Conservation (phyloP, 2,329 filamentous ascomycete genomes). For the Periconia sp. region DNA sequence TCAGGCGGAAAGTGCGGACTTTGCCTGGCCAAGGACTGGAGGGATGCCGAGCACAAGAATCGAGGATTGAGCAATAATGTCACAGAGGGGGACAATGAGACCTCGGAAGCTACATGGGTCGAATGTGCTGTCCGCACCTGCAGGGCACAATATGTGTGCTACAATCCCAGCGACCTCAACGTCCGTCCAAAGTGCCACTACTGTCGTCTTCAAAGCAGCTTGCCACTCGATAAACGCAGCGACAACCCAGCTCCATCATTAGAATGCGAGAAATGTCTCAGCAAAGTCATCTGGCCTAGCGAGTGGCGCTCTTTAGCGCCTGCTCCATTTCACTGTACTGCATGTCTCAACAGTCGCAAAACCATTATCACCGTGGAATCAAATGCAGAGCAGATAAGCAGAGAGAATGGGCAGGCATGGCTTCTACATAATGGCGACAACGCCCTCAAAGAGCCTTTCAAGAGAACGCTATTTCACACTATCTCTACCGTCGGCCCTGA, state of each 20-base stretch:
- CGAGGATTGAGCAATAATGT: conserved; percentile 31
- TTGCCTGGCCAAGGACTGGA: conserved; percentile 38
- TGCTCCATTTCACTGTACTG: conserved; percentile 51
- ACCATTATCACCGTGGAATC: conserved; percentile 50
- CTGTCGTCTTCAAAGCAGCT: conserved; percentile 44
- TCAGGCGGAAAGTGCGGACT: conserved; percentile 49
- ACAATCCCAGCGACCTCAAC: conserved; percentile 49
- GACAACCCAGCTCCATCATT: conserved; percentile 46
- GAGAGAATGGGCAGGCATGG: conserved; percentile 53
- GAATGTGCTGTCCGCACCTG: conserved; percentile 54
- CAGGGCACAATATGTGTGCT: conserved; percentile 59
- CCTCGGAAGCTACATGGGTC: conserved; percentile 52
- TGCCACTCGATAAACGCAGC: conserved; percentile 4
- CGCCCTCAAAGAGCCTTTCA: conserved; percentile 48
- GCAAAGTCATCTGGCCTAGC: conserved; percentile 55
- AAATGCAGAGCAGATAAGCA: conserved; percentile 44
- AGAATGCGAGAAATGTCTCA: conserved; percentile 54
- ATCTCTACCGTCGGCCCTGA: conserved; percentile 32
- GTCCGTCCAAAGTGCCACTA: conserved; percentile 58
- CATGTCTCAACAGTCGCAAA: conserved; percentile 44
- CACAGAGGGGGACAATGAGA: conserved; percentile 34
- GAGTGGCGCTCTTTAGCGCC: conserved; percentile 45
- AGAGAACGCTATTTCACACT: conserved; percentile 47
- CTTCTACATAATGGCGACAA: conserved; percentile 51
- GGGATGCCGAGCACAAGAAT: conserved; percentile 24